These are phyloP conservation scores for Xylariaceae sp. DNA, from an alignment of 2,329 filamentous ascomycete species.

Conservation along the genomic window DNA sequence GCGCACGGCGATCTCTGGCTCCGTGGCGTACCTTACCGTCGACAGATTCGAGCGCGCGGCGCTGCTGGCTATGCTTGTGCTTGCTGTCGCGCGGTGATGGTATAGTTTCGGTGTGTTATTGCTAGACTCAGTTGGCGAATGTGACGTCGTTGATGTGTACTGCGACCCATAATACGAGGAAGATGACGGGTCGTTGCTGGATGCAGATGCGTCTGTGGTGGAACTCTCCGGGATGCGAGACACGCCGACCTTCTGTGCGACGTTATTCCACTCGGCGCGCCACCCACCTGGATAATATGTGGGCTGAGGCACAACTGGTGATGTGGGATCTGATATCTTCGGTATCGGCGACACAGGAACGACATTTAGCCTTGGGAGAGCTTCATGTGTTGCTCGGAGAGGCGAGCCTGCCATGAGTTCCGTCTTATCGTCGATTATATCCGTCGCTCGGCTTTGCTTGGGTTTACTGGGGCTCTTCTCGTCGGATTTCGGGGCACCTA, in stretches of 20 bases:
- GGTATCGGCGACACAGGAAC: slow-evolving; percentile 9
- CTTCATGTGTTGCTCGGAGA: slow-evolving; percentile 21
- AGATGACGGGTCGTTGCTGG: slow-evolving; percentile 3
- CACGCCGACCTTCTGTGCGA: slow-evolving; percentile 26
- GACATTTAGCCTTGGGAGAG: background rate
- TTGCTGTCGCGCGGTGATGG: slow-evolving; percentile 28
- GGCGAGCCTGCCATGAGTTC: slow-evolving; percentile 33
- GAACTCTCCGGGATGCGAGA: background rate
- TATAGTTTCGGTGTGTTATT: background rate
- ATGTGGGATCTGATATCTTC: slow-evolving; percentile 8
- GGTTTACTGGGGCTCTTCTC: background rate
- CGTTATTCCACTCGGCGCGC: slow-evolving; percentile 38
- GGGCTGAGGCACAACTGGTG: slow-evolving; percentile 28
- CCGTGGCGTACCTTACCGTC: slow-evolving; percentile 37
- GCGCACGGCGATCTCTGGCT: slow-evolving; percentile 39
- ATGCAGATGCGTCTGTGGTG: slow-evolving; percentile 7
- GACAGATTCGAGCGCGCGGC: slow-evolving; percentile 36
- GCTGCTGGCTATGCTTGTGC: slow-evolving; percentile 37
- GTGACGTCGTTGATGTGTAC: background rate
- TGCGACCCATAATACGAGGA: slow-evolving; percentile 7
- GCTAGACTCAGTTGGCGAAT: background rate
- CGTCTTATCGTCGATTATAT: slow-evolving; percentile 18
- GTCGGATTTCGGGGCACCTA: background rate
- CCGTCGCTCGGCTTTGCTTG: slow-evolving; percentile 18
- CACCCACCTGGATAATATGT: slow-evolving; percentile 39